Evolutionary conservation across 164 flowering plant genomes (phyloP).

Genomic region (Liquidambar formosana): DNA sequence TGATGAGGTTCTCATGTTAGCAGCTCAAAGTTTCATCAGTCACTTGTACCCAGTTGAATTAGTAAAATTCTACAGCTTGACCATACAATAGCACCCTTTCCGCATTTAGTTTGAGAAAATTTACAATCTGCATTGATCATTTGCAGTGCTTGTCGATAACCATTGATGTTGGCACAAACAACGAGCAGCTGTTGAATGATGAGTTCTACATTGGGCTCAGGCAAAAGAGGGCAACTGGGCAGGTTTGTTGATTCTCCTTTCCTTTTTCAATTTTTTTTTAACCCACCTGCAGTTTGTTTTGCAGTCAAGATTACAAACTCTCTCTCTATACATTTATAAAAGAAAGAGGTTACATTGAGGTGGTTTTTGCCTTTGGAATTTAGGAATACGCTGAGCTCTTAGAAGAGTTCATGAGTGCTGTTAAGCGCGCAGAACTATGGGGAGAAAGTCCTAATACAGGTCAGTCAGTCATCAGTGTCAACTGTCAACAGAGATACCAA

Average conservation of each 20-base stretch:
- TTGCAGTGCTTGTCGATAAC: conserved; percentile 86
- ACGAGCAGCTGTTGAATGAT: conserved; percentile 67
- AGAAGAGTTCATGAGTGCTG: conserved; percentile 81
- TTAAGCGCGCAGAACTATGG: conserved; percentile 80
- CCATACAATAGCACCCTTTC: neutral
- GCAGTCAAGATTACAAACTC: neutral
- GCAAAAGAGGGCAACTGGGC: conserved; percentile 81
- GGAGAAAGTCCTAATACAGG: conserved; percentile 83
- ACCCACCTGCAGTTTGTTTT: neutral
- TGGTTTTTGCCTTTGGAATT: conserved; percentile 2
- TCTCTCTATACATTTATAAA: neutral
- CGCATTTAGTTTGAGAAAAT: neutral
- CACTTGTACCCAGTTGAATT: too few relatives aligned
- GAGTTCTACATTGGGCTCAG: conserved; percentile 88
- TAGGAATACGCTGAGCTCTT: conserved; percentile 81
- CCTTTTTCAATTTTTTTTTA: neutral
- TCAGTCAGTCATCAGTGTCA: conserved; percentile 24
- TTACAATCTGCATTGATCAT: neutral
- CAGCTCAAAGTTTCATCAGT: too few relatives aligned
- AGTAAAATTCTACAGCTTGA: neutral
- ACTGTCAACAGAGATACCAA: neutral
- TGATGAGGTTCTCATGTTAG: too few relatives aligned
- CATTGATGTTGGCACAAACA: conserved; percentile 91
- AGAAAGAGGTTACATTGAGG: neutral
- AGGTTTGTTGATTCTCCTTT: conserved; percentile 40